These are phyloP conservation scores for Daldinia grandis DNA, from an alignment of 495 filamentous ascomycete genomes.

Conservation along the genomic window DNA sequence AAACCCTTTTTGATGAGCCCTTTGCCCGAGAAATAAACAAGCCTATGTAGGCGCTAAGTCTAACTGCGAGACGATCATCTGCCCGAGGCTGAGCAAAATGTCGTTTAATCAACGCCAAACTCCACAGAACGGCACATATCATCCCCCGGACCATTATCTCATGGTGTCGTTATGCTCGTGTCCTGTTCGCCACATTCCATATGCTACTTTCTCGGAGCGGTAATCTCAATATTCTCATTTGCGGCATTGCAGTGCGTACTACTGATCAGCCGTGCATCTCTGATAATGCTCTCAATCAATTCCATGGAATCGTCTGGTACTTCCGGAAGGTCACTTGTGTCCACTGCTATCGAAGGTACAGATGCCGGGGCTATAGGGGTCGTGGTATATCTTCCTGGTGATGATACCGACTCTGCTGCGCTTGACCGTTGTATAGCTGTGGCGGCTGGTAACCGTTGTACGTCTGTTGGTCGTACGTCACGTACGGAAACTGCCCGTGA, in stretches of 20 bases:
- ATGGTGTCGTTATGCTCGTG: conserved; percentile 27
- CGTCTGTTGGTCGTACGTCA: conserved; percentile 8
- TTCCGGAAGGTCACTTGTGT: conserved; percentile 46
- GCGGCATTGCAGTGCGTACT: conserved; percentile 19
- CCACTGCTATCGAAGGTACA: not conserved
- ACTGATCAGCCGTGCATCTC: conserved; percentile 42
- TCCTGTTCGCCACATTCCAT: conserved; percentile 3
- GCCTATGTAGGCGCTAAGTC: conserved; percentile 34
- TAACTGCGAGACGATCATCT: conserved; percentile 12
- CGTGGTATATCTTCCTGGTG: conserved; percentile 5
- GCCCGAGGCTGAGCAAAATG: not conserved
- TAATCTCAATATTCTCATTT: not conserved
- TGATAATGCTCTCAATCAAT: conserved; percentile 62
- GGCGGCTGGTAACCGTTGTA: conserved; percentile 17
- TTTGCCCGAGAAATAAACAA: conserved; percentile 18
- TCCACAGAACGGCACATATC: conserved; percentile 13
- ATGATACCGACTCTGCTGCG: not conserved
- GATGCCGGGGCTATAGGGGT: conserved; percentile 16
- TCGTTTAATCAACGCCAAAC: conserved; percentile 33
- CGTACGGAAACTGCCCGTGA: conserved; percentile 26
- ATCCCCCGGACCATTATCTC: conserved; percentile 1
- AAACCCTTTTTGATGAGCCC: conserved; percentile 8
- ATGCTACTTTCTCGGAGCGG: not conserved
- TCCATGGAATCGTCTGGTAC: conserved; percentile 56
- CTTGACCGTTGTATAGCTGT: conserved; percentile 8